Conservation (phyloP, 2,329 filamentous ascomycete genomes). For the Ambrosiella beaveri region DNA sequence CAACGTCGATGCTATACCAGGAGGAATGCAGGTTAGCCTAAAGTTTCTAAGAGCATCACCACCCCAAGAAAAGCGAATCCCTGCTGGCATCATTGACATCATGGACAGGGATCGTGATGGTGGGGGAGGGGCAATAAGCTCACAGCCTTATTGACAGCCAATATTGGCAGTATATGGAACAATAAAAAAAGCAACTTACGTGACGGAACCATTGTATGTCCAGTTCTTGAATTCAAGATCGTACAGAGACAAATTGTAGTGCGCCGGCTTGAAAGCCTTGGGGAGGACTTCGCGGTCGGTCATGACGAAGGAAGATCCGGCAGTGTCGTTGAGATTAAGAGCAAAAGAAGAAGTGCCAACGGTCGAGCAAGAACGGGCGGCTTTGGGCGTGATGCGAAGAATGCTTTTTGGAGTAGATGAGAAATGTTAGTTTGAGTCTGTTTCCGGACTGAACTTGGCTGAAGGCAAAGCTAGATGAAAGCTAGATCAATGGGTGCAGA, state of each 20-base stretch:
- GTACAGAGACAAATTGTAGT: conserved; percentile 70
- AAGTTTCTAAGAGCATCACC: neutral
- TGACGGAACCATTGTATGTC: conserved; percentile 69
- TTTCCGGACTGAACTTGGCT: too few relatives aligned
- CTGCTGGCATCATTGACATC: neutral
- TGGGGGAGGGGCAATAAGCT: neutral
- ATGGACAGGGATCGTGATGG: neutral
- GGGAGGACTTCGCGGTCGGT: conserved; percentile 46
- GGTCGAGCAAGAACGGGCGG: conserved; percentile 15
- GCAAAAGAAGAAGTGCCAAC: conserved; percentile 16
- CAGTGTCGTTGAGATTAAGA: conserved; percentile 13
- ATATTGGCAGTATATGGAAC: neutral
- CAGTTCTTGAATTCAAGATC: conserved; percentile 59
- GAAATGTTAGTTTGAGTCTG: neutral
- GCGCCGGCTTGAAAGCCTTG: conserved; percentile 54
- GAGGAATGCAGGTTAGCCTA: conserved; percentile 2
- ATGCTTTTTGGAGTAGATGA: neutral
- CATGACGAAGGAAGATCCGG: conserved; percentile 23
- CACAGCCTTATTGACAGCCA: neutral
- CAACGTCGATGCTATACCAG: conserved; percentile 47
- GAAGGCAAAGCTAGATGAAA: neutral
- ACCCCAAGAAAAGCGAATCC: neutral
- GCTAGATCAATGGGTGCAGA: neutral
- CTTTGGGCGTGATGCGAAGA: conserved; percentile 7
- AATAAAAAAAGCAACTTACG: conserved; percentile 22